Evolutionary conservation across 2,329 filamentous ascomycete species (phyloP).

Genomic region (Fusarium pseudoanthophilum): DNA sequence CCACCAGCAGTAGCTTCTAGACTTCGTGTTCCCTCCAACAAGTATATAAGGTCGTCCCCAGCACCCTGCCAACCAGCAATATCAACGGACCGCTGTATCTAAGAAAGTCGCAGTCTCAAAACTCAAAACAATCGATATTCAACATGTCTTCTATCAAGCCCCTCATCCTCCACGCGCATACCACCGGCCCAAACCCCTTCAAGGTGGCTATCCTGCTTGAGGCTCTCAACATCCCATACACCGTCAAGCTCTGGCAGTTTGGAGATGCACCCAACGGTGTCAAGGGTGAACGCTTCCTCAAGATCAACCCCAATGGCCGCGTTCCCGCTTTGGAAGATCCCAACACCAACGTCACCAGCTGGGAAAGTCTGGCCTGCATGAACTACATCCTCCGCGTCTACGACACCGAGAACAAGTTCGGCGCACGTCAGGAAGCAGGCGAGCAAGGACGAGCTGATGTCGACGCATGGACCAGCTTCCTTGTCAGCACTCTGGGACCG

Average conservation of each 20-base stretch:
- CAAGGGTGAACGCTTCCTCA: slow-evolving; percentile 42
- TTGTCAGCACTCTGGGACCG: slow-evolving; percentile 7
- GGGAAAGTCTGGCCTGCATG: slow-evolving; percentile 36
- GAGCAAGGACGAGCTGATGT: slow-evolving; percentile 19
- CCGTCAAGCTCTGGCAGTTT: slow-evolving; percentile 28
- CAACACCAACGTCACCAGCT: slow-evolving; percentile 47
- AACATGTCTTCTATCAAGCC: slow-evolving; percentile 16
- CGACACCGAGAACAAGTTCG: slow-evolving; percentile 27
- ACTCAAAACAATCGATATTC: not conserved
- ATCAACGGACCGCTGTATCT: too few relatives aligned
- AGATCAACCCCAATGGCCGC: slow-evolving; percentile 49
- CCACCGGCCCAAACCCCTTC: slow-evolving; percentile 34
- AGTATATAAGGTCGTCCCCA: not conserved
- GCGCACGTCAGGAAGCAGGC: not conserved
- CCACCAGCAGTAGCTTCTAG: not conserved
- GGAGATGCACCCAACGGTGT: slow-evolving; percentile 29
- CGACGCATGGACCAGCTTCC: slow-evolving; percentile 22
- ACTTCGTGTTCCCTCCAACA: not conserved
- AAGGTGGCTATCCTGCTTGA: slow-evolving; percentile 47
- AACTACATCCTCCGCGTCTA: slow-evolving; percentile 37
- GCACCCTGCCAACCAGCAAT: too few relatives aligned
- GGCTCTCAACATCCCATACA: slow-evolving; percentile 47
- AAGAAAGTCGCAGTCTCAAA: not conserved
- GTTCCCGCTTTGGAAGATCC: slow-evolving; percentile 47
- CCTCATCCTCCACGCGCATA: slow-evolving; percentile 9